Evolutionary conservation across 768 basidiomycete genomes (phyloP).

Genomic region (Panus rudis): DNA sequence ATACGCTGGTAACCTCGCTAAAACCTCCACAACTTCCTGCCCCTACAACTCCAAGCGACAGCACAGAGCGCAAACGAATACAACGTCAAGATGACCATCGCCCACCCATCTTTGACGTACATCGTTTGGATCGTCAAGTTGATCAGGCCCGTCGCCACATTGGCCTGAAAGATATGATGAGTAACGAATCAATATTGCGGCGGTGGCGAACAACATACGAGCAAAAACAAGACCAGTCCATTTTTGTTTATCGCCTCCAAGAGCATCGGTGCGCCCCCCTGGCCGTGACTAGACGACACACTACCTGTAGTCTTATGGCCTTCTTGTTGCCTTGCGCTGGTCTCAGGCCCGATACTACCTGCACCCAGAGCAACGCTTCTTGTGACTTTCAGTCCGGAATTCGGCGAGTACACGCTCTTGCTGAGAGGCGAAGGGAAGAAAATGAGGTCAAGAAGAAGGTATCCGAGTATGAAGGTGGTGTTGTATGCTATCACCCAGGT

Average conservation of each 20-base stretch:
- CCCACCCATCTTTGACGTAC: constrained; percentile 51
- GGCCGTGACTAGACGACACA: too few species aligned
- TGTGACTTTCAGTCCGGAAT: constrained; percentile 28
- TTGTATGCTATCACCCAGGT: constrained; percentile 90
- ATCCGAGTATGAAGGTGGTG: constrained; percentile 73
- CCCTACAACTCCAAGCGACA: constrained; percentile 52
- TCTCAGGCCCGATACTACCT: constrained; percentile 11
- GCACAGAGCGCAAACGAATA: constrained; percentile 57
- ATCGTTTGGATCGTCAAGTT: constrained; percentile 80
- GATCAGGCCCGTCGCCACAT: constrained; percentile 76
- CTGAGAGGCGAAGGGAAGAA: constrained; percentile 48
- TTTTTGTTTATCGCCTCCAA: constrained; percentile 83
- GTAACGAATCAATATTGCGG: not conserved
- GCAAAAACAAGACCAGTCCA: constrained; percentile 69
- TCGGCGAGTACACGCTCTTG: constrained; percentile 26
- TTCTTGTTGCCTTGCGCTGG: too few species aligned
- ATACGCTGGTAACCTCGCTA: too few species aligned
- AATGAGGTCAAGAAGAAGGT: constrained; percentile 66
- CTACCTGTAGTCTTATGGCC: too few species aligned
- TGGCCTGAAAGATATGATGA: constrained; percentile 52
- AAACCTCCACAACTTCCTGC: constrained; percentile 28
- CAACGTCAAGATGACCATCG: constrained; percentile 52
- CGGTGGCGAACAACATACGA: constrained; percentile 42
- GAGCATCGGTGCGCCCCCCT: constrained; percentile 38
- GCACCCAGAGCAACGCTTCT: not conserved